Evolutionary conservation across 2,329 filamentous ascomycete species (phyloP).

Genomic region (Aspergillus ustus): DNA sequence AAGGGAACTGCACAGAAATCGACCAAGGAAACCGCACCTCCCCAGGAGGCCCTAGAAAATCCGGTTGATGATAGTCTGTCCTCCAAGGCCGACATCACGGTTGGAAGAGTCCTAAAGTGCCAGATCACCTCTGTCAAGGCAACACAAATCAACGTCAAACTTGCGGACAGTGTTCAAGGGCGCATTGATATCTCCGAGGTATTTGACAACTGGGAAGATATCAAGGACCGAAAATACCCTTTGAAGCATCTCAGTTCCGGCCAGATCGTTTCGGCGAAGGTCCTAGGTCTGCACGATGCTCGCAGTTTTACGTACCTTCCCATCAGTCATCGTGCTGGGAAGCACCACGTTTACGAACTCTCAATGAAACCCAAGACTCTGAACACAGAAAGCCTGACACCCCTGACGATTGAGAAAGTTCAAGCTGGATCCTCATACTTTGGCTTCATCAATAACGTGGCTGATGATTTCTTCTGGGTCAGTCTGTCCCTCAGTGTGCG

Average conservation of each 20-base stretch:
- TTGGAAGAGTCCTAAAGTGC: slow-evolving; percentile 76
- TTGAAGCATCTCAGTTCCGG: slow-evolving; percentile 74
- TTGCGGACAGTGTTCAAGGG: slow-evolving; percentile 88
- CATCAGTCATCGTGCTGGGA: slow-evolving; percentile 81
- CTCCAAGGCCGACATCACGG: slow-evolving; percentile 71
- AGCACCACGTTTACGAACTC: slow-evolving; percentile 81
- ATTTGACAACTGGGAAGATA: slow-evolving; percentile 87
- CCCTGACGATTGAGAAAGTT: slow-evolving; percentile 74
- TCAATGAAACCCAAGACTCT: slow-evolving; percentile 73
- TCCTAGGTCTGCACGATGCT: slow-evolving; percentile 87
- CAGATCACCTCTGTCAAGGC: slow-evolving; percentile 82
- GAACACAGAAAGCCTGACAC: slow-evolving; percentile 59
- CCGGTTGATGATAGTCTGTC: slow-evolving; percentile 68
- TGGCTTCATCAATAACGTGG: slow-evolving; percentile 90
- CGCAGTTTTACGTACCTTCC: slow-evolving; percentile 90
- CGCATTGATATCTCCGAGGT: slow-evolving; percentile 89
- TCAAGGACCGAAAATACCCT: slow-evolving; percentile 79
- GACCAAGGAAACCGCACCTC: slow-evolving; percentile 42
- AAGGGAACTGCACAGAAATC: slow-evolving; percentile 28
- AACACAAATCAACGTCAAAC: slow-evolving; percentile 88
- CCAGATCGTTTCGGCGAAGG: slow-evolving; percentile 72
- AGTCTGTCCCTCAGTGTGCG: slow-evolving; percentile 87
- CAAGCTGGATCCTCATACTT: slow-evolving; percentile 72
- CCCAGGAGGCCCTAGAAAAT: slow-evolving; percentile 51
- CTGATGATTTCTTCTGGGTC: slow-evolving; percentile 81